Evolutionary conservation across 495 filamentous ascomycete genomes (phyloP).

Genomic region (Tuber calosporum): DNA sequence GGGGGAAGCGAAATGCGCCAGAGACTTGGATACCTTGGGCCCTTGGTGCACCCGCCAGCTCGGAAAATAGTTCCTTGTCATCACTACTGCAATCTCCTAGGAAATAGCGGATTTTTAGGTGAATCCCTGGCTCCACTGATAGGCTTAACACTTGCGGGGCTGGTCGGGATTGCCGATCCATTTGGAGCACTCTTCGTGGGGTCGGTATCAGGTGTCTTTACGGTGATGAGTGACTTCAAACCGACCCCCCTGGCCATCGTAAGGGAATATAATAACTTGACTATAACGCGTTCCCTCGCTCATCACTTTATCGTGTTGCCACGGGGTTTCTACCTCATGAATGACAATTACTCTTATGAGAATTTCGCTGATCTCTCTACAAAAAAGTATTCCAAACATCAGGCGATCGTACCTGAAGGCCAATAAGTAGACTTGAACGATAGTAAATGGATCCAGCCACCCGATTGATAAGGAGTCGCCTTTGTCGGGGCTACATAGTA

Average conservation of each 20-base stretch:
- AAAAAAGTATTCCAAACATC: background rate
- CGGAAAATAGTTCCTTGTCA: constrained; percentile 49
- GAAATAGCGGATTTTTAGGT: constrained; percentile 49
- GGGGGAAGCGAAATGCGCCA: too few species aligned
- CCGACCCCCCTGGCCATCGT: constrained; percentile 65
- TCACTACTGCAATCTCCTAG: constrained; percentile 40
- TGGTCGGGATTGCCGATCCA: constrained; percentile 63
- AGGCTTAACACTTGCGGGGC: constrained; percentile 55
- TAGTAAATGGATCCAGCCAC: constrained; percentile 54
- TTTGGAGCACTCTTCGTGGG: constrained; percentile 53
- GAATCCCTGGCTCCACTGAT: constrained; percentile 48
- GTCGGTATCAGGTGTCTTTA: constrained; percentile 61
- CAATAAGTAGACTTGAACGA: constrained; percentile 53
- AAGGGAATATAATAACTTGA: constrained; percentile 59
- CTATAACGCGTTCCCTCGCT: constrained; percentile 43
- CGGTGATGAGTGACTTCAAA: constrained; percentile 71
- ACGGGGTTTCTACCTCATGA: background rate
- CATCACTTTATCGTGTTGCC: constrained; percentile 45
- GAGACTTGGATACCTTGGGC: constrained; percentile 56
- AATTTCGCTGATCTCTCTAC: background rate
- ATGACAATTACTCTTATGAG: background rate
- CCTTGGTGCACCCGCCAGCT: constrained; percentile 57
- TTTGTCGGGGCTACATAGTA: constrained; percentile 69
- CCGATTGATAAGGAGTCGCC: constrained; percentile 56
- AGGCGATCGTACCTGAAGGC: constrained; percentile 51